Conservation (phyloP, 108 stramenopile genomes). For the Aurantiochytrium sp. region DNA sequence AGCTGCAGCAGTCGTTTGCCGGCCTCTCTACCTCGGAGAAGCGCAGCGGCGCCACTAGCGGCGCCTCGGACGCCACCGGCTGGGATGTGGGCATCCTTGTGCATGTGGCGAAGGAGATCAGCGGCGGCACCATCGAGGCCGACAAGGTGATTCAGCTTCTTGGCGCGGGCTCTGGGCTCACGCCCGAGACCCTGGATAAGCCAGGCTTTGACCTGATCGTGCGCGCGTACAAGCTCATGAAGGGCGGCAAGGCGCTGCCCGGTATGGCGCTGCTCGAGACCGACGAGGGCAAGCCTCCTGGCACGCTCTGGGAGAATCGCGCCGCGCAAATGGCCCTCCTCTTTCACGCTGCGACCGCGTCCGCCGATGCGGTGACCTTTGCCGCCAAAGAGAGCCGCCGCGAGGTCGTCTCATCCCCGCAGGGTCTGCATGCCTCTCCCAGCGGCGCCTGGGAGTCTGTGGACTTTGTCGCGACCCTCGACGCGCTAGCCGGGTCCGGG, state of each 20-base stretch:
- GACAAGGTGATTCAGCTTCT: neutral
- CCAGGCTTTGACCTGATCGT: slow-evolving; percentile 13
- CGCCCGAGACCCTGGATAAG: neutral
- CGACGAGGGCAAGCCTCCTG: neutral
- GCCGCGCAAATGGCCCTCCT: slow-evolving; percentile 4
- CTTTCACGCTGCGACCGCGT: neutral
- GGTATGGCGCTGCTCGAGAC: slow-evolving; percentile 8
- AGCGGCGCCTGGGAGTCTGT: slow-evolving; percentile 14
- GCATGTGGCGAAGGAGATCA: neutral
- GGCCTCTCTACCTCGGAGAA: neutral
- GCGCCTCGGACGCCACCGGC: neutral
- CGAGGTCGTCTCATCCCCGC: neutral
- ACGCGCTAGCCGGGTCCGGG: neutral
- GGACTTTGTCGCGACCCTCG: slow-evolving; percentile 1
- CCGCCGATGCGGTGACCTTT: neutral
- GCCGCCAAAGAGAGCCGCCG: neutral
- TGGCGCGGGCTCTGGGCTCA: neutral
- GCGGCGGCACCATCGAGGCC: neutral
- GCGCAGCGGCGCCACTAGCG: neutral
- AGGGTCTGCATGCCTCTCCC: neutral
- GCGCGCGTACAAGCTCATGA: neutral
- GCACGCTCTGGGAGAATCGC: neutral
- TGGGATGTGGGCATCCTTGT: neutral
- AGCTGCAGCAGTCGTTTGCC: neutral
- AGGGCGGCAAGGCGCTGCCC: neutral